These are phyloP conservation scores for Geotrichum fermentans DNA, from an alignment of 1,139 yeast species.

Conservation along the genomic window DNA sequence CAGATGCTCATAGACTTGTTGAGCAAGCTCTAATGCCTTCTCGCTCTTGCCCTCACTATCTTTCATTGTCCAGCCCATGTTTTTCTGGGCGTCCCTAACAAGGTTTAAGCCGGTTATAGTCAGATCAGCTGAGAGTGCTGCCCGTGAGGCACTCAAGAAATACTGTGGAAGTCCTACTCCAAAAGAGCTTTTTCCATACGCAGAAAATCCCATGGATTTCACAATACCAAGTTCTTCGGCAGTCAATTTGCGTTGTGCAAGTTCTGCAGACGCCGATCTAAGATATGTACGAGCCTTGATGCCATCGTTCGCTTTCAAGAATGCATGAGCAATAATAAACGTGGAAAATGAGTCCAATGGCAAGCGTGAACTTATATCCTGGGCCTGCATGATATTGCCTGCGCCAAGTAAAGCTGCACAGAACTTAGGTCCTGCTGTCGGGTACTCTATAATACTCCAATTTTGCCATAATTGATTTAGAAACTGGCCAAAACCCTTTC, in stretches of 20 bases:
- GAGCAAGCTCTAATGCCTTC: neutral
- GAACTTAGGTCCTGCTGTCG: constrained; percentile 3
- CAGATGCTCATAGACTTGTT: constrained; percentile 21
- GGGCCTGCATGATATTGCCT: constrained; percentile 4
- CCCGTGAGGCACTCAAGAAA: constrained; percentile 14
- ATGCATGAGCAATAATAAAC: constrained; percentile 28
- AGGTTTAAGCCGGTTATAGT: constrained; percentile 38
- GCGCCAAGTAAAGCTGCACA: constrained; percentile 8
- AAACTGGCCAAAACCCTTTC: constrained; percentile 1
- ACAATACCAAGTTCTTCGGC: constrained; percentile 16
- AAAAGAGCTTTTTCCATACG: constrained; percentile 15
- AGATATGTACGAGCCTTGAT: constrained; percentile 24
- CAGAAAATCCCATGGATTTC: constrained; percentile 12
- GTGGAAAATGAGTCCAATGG: constrained; percentile 24
- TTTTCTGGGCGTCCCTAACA: constrained; percentile 20
- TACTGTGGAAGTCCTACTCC: constrained; percentile 21
- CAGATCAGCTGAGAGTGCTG: constrained; percentile 39
- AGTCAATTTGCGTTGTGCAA: constrained; percentile 16
- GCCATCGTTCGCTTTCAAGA: constrained; percentile 20
- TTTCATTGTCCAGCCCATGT: constrained; percentile 3
- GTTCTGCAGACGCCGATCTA: constrained; percentile 22
- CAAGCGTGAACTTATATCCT: constrained; percentile 21
- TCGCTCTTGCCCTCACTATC: neutral
- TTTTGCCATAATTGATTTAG: constrained; percentile 3
- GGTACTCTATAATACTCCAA: neutral